Percentiles rank a stretch among this genome's conserved stretches.
phyloP scores from a whole-genome alignment of 441 rosid species.

The Euphorbia corollata region DNA sequence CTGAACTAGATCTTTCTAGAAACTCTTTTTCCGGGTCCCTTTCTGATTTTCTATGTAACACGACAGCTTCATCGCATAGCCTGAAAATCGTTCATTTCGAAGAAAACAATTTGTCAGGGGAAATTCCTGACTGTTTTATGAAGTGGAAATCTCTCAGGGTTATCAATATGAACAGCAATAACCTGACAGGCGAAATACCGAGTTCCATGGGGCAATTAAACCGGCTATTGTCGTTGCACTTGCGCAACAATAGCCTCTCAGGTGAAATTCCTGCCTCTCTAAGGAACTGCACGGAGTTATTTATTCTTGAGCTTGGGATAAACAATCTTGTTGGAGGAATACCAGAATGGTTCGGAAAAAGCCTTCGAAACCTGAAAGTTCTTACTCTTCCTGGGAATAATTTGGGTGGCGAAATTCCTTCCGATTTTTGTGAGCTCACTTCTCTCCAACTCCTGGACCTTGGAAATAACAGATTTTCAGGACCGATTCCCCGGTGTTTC shows the following conservation, averaged over 20 bases:
- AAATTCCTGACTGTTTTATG: slow-evolving; percentile 24
- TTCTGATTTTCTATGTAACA: not conserved
- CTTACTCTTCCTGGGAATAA: slow-evolving; percentile 20
- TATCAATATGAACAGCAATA: slow-evolving; percentile 22
- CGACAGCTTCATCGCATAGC: not conserved
- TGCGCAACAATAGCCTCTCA: slow-evolving; percentile 21
- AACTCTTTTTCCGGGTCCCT: slow-evolving; percentile 9
- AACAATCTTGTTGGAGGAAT: slow-evolving; percentile 21
- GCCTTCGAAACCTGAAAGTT: slow-evolving; percentile 4
- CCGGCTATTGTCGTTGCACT: slow-evolving; percentile 3
- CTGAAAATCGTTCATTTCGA: slow-evolving; percentile 11
- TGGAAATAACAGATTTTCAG: slow-evolving; percentile 6
- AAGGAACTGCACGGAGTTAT: slow-evolving; percentile 8
- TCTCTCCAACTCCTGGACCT: slow-evolving; percentile 26
- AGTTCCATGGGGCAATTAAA: slow-evolving; percentile 11
- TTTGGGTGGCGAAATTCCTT: slow-evolving; percentile 20
- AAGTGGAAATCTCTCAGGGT: slow-evolving; percentile 2
- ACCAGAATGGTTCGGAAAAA: slow-evolving; percentile 24
- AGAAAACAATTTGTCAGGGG: slow-evolving; percentile 19
- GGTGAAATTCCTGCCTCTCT: slow-evolving; percentile 27
- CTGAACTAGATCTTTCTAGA: slow-evolving; percentile 12
- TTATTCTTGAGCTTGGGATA: slow-evolving; percentile 16
- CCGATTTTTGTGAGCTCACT: slow-evolving; percentile 9
- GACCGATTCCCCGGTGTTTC: slow-evolving; percentile 11
- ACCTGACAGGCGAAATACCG: slow-evolving; percentile 19